A percentile compares a stretch with the other conserved stretches of the same genome.
phyloP scores from a whole-genome alignment of 2,329 filamentous ascomycete species.

The Cryphonectria carpinicola region DNA sequence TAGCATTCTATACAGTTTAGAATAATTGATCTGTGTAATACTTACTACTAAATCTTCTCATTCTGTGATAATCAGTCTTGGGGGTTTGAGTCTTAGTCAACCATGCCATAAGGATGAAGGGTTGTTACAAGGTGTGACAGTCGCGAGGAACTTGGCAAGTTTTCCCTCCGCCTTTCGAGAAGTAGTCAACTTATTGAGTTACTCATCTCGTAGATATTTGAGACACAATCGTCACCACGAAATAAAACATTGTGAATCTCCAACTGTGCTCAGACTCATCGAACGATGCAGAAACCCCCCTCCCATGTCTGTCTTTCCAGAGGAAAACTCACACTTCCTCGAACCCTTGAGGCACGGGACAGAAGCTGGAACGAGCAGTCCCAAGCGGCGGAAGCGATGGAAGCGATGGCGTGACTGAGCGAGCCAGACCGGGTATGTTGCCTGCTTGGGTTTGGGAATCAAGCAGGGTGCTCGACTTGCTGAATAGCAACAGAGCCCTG shows the following conservation, averaged over 20 bases:
- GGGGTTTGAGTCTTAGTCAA: no score
- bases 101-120: no score
- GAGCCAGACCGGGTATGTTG: background rate
- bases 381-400: background rate
- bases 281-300: no score
- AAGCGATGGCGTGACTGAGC: background rate
- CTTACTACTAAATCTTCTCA: background rate
- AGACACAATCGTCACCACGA: background rate
- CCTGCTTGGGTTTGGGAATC: background rate
- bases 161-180: background rate
- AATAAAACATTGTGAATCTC: background rate
- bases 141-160: background rate
- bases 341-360: background rate
- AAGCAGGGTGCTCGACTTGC: background rate
- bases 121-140: no score
- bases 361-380: background rate
- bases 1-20: background rate
- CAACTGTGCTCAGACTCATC: no score
- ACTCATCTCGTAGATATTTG: no score
- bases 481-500: background rate
- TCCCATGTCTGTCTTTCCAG: no score
- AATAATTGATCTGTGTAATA: fast-evolving
- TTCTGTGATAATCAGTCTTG: background rate
- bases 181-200: no score
- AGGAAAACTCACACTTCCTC: no score